These are phyloP conservation scores for Funneliformis caledonium DNA, from an alignment of 371 early-diverging fungal genomes.

Conservation along the genomic window DNA sequence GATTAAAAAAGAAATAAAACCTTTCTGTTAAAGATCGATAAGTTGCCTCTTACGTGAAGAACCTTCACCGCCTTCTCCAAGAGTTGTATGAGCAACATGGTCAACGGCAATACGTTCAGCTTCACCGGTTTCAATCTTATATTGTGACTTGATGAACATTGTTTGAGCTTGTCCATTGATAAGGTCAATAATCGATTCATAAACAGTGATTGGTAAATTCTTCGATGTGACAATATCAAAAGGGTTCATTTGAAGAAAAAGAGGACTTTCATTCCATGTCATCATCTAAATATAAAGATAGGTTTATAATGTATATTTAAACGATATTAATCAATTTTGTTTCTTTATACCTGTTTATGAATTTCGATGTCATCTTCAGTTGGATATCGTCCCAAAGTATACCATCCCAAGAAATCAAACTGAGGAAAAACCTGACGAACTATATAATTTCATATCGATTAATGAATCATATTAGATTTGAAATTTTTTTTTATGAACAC, in stretches of 20 bases:
- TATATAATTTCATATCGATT: slow-evolving; percentile 41
- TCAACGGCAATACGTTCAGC: slow-evolving; percentile 88
- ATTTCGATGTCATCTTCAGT: slow-evolving; percentile 66
- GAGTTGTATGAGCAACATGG: slow-evolving; percentile 76
- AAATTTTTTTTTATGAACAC: not conserved
- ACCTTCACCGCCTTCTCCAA: slow-evolving; percentile 59
- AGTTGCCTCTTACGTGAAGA: slow-evolving; percentile 53
- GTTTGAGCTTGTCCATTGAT: slow-evolving; percentile 61
- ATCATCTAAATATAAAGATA: slow-evolving; percentile 56
- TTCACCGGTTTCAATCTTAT: slow-evolving; percentile 82
- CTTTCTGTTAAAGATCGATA: not conserved
- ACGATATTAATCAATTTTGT: not conserved
- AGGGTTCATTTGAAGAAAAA: slow-evolving; percentile 81
- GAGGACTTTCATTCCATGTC: slow-evolving; percentile 74
- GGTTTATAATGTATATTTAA: not conserved
- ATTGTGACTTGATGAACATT: slow-evolving; percentile 69
- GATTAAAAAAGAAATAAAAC: not conserved
- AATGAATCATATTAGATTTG: not conserved
- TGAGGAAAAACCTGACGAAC: slow-evolving; percentile 85
- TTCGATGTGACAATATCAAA: slow-evolving; percentile 52
- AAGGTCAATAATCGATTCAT: slow-evolving; percentile 80
- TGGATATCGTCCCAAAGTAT: slow-evolving; percentile 68
- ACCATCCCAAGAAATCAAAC: slow-evolving; percentile 89
- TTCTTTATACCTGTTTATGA: slow-evolving; percentile 69
- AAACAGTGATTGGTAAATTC: slow-evolving; percentile 78